These are phyloP conservation scores for Vitis hybrid DNA, from an alignment of 177 flowering plant genomes.

Conservation along the genomic window DNA sequence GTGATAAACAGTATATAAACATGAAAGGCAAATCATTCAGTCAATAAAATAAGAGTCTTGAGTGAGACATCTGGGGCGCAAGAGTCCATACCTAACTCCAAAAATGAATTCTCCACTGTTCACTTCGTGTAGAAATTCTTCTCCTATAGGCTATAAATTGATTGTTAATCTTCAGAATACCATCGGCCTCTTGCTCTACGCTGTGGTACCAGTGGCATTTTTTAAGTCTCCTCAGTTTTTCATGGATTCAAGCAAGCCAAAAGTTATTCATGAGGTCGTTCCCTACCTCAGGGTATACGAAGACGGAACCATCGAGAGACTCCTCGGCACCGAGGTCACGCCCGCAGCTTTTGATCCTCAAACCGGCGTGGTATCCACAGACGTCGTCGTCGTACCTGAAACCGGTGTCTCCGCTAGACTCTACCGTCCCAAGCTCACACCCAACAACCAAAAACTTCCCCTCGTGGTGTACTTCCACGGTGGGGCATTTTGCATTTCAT, in stretches of 20 bases:
- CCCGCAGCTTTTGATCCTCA: conserved; percentile 36
- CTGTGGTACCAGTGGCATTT: neutral
- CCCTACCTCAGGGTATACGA: conserved; percentile 41
- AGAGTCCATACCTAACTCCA: no score
- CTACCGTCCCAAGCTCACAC: conserved; percentile 32
- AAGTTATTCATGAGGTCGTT: conserved; percentile 29
- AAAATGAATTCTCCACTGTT: no score
- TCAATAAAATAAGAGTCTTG: no score
- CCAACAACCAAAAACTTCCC: conserved; percentile 40
- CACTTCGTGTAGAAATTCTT: no score
- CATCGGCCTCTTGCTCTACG: no score
- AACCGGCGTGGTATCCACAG: conserved; percentile 44
- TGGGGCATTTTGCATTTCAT: conserved; percentile 53
- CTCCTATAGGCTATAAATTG: neutral
- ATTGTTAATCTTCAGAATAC: neutral
- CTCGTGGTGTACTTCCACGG: conserved; percentile 68
- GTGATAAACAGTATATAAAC: no score
- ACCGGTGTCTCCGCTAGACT: conserved; percentile 48
- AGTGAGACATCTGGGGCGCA: no score
- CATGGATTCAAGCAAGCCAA: conserved; percentile 23
- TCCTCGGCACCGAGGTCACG: conserved; percentile 27
- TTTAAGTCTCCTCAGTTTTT: neutral
- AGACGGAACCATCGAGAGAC: conserved; percentile 43
- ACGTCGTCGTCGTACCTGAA: conserved; percentile 30
- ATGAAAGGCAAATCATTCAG: no score